These are phyloP conservation scores for Spongospora subterranea DNA, from an alignment of 208 protist species.

Conservation along the genomic window DNA sequence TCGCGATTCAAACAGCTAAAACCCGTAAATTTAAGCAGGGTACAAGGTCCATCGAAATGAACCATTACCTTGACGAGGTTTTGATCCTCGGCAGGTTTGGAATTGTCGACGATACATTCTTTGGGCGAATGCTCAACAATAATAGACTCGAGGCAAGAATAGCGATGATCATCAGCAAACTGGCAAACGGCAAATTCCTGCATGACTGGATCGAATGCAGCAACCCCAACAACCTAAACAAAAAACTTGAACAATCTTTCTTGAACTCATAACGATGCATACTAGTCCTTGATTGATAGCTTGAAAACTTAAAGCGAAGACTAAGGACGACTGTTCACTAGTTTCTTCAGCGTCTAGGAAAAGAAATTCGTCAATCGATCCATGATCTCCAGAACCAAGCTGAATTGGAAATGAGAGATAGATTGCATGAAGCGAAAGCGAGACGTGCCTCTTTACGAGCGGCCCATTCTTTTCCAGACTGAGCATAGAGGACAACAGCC, in stretches of 20 bases:
- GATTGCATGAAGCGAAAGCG: not conserved
- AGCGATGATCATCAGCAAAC: slow-evolving; percentile 78
- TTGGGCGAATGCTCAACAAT: slow-evolving; percentile 75
- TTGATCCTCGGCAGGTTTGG: not conserved
- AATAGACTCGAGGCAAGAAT: slow-evolving; percentile 74
- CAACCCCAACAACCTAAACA: slow-evolving; percentile 68
- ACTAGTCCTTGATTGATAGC: not conserved
- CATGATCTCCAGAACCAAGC: not conserved
- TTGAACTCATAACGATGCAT: too few relatives aligned
- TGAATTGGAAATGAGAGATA: not conserved
- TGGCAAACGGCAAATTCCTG: slow-evolving; percentile 71
- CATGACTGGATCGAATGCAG: slow-evolving; percentile 72
- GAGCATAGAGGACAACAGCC: slow-evolving; percentile 65
- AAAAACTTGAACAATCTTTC: too few relatives aligned
- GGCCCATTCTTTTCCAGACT: not conserved
- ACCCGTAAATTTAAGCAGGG: not conserved
- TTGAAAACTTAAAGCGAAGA: not conserved
- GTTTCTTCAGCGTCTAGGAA: not conserved
- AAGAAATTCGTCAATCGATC: slow-evolving; percentile 7
- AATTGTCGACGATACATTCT: slow-evolving; percentile 72
- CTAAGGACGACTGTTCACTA: not conserved
- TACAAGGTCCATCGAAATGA: slow-evolving; percentile 35
- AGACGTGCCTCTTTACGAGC: not conserved
- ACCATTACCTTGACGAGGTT: not conserved
- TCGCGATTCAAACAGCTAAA: not conserved